These are phyloP conservation scores for Stromatinia cepivora DNA, from an alignment of 2,329 filamentous ascomycete genomes.

Conservation along the genomic window DNA sequence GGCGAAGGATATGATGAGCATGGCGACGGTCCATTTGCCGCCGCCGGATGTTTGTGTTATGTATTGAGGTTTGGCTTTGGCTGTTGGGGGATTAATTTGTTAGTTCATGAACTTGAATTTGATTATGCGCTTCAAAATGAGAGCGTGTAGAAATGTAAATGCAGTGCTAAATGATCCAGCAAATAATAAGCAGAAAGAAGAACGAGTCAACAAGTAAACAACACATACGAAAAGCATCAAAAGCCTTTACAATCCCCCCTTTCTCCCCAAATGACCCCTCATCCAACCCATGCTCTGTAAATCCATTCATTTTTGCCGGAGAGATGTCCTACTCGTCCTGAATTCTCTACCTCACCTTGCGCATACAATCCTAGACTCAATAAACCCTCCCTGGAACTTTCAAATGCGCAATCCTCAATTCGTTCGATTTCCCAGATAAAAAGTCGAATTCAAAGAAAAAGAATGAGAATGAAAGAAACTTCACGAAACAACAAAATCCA, in stretches of 20 bases:
- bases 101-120: background rate
- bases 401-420: background rate
- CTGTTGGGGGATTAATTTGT: conserved; percentile 48
- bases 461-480: background rate
- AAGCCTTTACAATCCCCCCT: conserved; percentile 73
- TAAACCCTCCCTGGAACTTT: background rate
- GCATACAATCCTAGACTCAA: background rate
- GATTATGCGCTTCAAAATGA: background rate
- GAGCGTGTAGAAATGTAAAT: conserved; percentile 1
- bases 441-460: background rate
- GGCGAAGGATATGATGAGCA: conserved; percentile 71
- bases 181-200: background rate
- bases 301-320: conserved; percentile 67
- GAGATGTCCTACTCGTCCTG: background rate
- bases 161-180: background rate
- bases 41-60: conserved; percentile 80
- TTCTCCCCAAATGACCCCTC: conserved; percentile 80
- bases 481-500: background rate
- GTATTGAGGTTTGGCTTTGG: conserved; percentile 95
- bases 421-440: background rate
- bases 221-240: conserved; percentile 91
- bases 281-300: conserved; percentile 66
- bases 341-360: background rate
- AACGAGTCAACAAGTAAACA: background rate
- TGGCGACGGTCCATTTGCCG: conserved; percentile 88